Percentiles rank a stretch among this genome's conserved stretches.
phyloP scores from a whole-genome alignment of 164 flowering plant genomes.

The Malania oleifera region DNA sequence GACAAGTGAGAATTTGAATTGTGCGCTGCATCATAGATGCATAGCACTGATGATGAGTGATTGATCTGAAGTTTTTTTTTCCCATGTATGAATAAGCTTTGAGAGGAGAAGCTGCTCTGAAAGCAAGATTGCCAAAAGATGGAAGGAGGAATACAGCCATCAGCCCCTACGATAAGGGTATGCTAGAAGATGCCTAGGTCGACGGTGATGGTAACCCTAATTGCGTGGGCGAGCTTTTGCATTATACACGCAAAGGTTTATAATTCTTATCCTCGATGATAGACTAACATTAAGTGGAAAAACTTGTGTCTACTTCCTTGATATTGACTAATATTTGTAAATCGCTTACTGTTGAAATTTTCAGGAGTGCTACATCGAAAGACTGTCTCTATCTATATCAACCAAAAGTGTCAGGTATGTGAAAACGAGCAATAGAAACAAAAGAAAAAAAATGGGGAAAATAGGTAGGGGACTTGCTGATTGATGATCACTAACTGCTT shows the following conservation, averaged over 20 bases:
- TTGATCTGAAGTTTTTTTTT: neutral
- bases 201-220: conserved; percentile 32
- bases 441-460: neutral
- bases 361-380: conserved; percentile 63
- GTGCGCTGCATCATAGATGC: neutral
- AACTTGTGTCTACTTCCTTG: neutral
- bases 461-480: too few relatives aligned
- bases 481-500: neutral
- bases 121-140: conserved; percentile 65
- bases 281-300: neutral
- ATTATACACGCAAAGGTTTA: conserved; percentile 68
- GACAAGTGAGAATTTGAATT: neutral
- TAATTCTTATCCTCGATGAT: conserved; percentile 11
- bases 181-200: conserved; percentile 22
- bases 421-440: neutral
- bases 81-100: conserved; percentile 44
- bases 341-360: conserved; percentile 9
- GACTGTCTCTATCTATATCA: conserved; percentile 57
- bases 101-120: conserved; percentile 77
- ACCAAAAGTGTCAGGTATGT: conserved; percentile 60
- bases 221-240: conserved; percentile 62
- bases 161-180: conserved; percentile 59
- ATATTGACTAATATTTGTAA: neutral
- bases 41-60: neutral
- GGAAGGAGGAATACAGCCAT: conserved; percentile 61